Percentiles rank a stretch among this genome's conserved stretches.
Evolutionary conservation across 352 stramenopile genomes (phyloP).

Genomic region (Phytophthora vignae): DNA sequence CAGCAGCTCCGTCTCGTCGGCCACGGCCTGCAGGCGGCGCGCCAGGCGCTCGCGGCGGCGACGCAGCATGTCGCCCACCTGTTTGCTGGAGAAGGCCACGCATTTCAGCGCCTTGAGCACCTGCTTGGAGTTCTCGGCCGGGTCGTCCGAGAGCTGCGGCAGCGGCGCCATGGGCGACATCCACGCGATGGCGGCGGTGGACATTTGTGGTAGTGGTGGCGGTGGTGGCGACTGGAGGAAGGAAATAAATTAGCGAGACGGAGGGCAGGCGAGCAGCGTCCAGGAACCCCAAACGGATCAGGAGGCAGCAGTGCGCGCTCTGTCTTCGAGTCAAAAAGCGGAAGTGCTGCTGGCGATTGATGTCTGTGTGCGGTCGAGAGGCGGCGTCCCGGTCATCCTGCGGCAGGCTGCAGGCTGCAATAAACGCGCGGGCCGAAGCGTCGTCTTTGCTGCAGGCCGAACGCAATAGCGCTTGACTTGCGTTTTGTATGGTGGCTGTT

Average conservation of each 20-base stretch:
- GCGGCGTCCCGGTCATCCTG: not conserved
- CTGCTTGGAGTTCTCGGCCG: slow-evolving; percentile 60
- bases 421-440: not conserved
- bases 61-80: slow-evolving; percentile 63
- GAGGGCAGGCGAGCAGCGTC: not conserved
- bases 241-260: not conserved
- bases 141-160: slow-evolving; percentile 36
- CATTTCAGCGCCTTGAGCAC: slow-evolving; percentile 73
- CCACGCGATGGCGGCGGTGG: slow-evolving; percentile 8
- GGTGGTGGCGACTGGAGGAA: no score
- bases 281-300: not conserved
- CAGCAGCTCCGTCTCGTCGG: slow-evolving; percentile 66
- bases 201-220: not conserved
- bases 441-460: not conserved
- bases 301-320: not conserved
- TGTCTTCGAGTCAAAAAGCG: not conserved
- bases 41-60: slow-evolving; percentile 60
- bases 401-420: not conserved
- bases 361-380: not conserved
- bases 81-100: slow-evolving; percentile 69
- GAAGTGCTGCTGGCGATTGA: not conserved
- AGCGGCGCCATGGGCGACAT: not conserved
- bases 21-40: slow-evolving; percentile 47
- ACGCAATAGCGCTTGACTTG: not conserved
- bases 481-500: not conserved